Evolutionary conservation across 2,329 filamentous ascomycete species (phyloP).

Genomic region (Myriosclerotinia scirpicola): DNA sequence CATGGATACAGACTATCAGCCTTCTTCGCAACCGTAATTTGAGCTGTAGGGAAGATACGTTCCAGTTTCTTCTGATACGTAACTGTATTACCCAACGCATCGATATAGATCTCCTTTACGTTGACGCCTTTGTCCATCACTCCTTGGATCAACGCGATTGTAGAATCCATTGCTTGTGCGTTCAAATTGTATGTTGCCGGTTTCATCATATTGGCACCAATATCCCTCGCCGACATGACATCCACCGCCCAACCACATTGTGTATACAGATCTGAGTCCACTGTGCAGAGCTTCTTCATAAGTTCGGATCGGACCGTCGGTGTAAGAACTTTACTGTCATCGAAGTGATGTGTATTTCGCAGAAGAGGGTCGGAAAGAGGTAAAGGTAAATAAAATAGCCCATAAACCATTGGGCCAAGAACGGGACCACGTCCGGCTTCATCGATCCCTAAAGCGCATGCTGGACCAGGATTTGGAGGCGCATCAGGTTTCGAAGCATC

Average conservation of each 20-base stretch:
- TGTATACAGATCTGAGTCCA: conserved; percentile 55
- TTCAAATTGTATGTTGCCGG: conserved; percentile 80
- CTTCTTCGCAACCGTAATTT: conserved; percentile 81
- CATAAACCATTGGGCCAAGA: conserved; percentile 78
- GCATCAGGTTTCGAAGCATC: conserved; percentile 26
- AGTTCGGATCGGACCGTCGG: conserved; percentile 74
- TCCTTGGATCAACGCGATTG: conserved; percentile 74
- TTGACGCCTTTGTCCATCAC: conserved; percentile 79
- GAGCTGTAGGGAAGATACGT: conserved; percentile 74
- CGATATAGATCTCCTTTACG: conserved; percentile 86
- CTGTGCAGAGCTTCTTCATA: conserved; percentile 67
- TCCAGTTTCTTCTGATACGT: conserved; percentile 84
- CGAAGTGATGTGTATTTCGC: conserved; percentile 77
- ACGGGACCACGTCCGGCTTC: conserved; percentile 93
- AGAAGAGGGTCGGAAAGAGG: conserved; percentile 71
- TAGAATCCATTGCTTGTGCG: conserved; percentile 92
- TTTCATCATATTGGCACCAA: conserved; percentile 42
- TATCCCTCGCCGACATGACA: conserved; percentile 67
- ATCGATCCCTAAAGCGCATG: conserved; percentile 84
- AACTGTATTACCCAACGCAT: conserved; percentile 83
- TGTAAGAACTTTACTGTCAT: conserved; percentile 92
- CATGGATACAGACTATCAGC: conserved; percentile 90
- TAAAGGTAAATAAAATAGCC: conserved; percentile 72
- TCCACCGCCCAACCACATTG: conserved; percentile 83
- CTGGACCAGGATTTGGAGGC: conserved; percentile 45